These are phyloP conservation scores for Haplosporangium sp. DNA, from an alignment of 371 early-diverging fungal genomes.

Conservation along the genomic window DNA sequence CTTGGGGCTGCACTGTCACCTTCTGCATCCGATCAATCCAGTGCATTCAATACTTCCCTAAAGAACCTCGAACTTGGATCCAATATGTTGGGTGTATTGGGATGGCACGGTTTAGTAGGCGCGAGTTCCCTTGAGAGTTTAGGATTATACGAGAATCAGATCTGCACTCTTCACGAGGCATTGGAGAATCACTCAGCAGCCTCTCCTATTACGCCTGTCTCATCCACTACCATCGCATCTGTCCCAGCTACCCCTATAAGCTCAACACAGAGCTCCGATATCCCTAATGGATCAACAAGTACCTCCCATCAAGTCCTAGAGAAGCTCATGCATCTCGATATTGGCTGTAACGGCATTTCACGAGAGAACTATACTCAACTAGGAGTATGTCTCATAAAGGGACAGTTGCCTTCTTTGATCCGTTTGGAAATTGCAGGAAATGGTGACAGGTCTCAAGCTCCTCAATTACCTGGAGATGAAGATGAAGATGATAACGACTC, in stretches of 20 bases:
- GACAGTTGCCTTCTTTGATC: slow-evolving; percentile 60
- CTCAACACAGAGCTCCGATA: background rate
- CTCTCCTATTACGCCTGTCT: slow-evolving; percentile 2
- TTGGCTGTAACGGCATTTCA: slow-evolving; percentile 67
- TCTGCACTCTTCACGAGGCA: slow-evolving; percentile 58
- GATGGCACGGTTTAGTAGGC: slow-evolving; percentile 60
- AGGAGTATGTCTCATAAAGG: slow-evolving; percentile 58
- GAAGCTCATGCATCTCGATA: slow-evolving; percentile 58
- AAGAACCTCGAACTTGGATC: slow-evolving; percentile 63
- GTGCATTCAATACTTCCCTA: slow-evolving; percentile 33
- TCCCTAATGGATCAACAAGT: slow-evolving; percentile 24
- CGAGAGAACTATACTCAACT: slow-evolving; percentile 62
- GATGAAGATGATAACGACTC: slow-evolving; percentile 32
- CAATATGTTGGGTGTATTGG: slow-evolving; percentile 58
- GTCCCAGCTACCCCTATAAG: background rate
- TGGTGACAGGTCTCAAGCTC: slow-evolving; percentile 43
- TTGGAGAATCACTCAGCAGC: slow-evolving; percentile 33
- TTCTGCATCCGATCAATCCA: background rate
- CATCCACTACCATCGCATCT: slow-evolving; percentile 3
- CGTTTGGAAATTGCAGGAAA: slow-evolving; percentile 73
- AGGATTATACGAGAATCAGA: slow-evolving; percentile 65
- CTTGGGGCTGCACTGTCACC: slow-evolving; percentile 49
- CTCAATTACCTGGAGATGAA: slow-evolving; percentile 12
- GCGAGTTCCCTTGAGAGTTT: slow-evolving; percentile 58
- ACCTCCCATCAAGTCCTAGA: slow-evolving; percentile 43